phyloP scores from a whole-genome alignment of 768 basidiomycete species.

The Tricholoma bakamatsutake region DNA sequence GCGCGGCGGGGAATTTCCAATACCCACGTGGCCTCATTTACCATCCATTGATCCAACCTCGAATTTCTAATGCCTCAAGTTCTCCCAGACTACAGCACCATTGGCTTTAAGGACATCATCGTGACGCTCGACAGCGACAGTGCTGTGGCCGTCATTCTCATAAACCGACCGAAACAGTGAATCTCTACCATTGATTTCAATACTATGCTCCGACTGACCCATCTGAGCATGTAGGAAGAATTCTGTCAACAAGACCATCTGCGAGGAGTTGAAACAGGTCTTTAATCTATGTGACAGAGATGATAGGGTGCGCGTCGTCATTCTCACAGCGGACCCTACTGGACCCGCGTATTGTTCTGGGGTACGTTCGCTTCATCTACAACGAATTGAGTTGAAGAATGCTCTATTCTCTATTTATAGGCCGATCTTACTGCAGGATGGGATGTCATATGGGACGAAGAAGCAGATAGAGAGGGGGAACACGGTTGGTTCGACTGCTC shows the following conservation, averaged over 20 bases:
- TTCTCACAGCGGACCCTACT: constrained; percentile 45
- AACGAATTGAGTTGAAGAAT: background rate
- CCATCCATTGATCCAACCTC: too few species aligned
- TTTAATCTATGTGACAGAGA: constrained; percentile 46
- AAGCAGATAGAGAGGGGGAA: constrained; percentile 40
- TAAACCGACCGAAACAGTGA: constrained; percentile 45
- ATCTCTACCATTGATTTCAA: constrained; percentile 7
- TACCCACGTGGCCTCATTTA: too few species aligned
- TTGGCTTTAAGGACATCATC: constrained; percentile 37
- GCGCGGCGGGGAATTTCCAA: too few species aligned
- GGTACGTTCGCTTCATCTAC: constrained; percentile 24
- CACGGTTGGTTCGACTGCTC: constrained; percentile 30
- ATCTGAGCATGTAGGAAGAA: constrained; percentile 34
- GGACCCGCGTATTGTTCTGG: constrained; percentile 53
- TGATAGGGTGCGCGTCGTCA: constrained; percentile 45
- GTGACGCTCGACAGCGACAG: constrained; percentile 41
- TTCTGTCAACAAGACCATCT: constrained; percentile 29
- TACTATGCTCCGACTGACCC: background rate
- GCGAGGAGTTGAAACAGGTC: constrained; percentile 33
- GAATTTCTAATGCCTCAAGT: background rate
- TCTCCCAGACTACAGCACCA: constrained; percentile 26
- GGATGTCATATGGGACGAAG: constrained; percentile 32
- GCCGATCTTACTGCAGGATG: constrained; percentile 48
- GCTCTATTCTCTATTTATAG: constrained; percentile 19
- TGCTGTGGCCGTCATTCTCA: constrained; percentile 34